Evolutionary conservation across 495 filamentous ascomycete species (phyloP), one percentile per base, ranked within the genome.

Genomic region (Penicillium turbatum): DNA sequence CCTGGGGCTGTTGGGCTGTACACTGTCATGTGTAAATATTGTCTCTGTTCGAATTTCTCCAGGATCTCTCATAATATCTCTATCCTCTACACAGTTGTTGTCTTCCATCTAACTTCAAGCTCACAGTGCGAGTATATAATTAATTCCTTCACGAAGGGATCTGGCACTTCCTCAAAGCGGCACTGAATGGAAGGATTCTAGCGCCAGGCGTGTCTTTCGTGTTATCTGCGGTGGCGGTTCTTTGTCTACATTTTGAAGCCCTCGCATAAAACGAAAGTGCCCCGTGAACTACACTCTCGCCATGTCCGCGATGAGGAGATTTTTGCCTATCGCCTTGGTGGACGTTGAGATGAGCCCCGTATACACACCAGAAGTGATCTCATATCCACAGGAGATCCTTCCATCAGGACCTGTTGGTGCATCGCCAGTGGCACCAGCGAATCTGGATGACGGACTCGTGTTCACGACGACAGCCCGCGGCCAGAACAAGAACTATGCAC

Each of bases 241-340:
- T 54, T 54, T 37, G 30, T 47, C 19, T 47, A 38, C 35, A 41
- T 21, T 30, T 47, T 39, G 38, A 9, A 27, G 8, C 27, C 38
- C 17, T 43, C 39, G 24, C 49, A 51, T 51, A 51, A 51, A 30
- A 35, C 30, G 9, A 32, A 31, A 13, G 39, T 43, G 26, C 17
- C 30, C 39, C 17, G 29, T 27, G 8, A 29, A 34, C 27, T 15
- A 19, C 17, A 19, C n/a, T 26, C 13, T 26, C 31, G 16, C 27
- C 29, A 30, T 32, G 19, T 6, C 27, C 13, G 17, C 24, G 4
- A 51, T 41, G 35, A 26, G 34, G 38, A 17, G 27, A 12, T 17
- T 26, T 2, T 24, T 35, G 6, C 49, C 49, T 35, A 24, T 35
- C n/a, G 13, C n/a, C n/a, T 16, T 24, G 15, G 5, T 46, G 21